Evolutionary conservation across 2,329 filamentous ascomycete species (phyloP), one percentile per base, ranked within the genome.

Genomic region (Fusarium brachygibbosum): DNA sequence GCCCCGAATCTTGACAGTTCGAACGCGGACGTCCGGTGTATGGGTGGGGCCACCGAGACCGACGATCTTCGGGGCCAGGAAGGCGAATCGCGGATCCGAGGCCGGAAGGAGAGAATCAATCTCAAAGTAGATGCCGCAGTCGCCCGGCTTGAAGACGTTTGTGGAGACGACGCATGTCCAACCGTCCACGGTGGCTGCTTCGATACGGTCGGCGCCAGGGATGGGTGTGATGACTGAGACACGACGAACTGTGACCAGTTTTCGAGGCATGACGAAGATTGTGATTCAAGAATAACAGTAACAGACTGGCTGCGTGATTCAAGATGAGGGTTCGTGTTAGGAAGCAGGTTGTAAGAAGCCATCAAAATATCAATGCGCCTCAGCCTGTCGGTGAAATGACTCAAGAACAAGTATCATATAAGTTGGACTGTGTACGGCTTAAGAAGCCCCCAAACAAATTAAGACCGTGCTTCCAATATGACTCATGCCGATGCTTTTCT

Each of bases 31-130:
- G 37, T 67, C 68, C 51, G 61, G 54, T 11, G 31, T 29, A 17
- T 40, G 46, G 32, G 58, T 34, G 48, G 38, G 42, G 38, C 41
- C 59, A 25, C 8, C 17, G 17, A 28, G 28, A 6, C 41, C 32
- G 42, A 17, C 13, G 38, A 54, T 34, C 38, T 68, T 66, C 17
- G 51, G 48, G 17, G 37, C 60, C 14, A 74, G 54, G 29, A 46
- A 54, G 17, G 66, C 60, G 35, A 65, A 74, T 38, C 72, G 68
- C 17, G 56, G 52, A 21, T 74, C 72, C 13, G 51, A 56, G 13
- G 50, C 60, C 38, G 72, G 72, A 4, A 74, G 57, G n/a, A 74
- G 58, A 31, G 64, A 66, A 57, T 73, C 72, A 19, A 74, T 73
- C 44, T 74, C 70, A 32, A 74, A 70, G 44, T 70, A 74, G 2